Percentiles rank a stretch among this genome's conserved stretches.
Conservation (phyloP, 73 alveolate genomes). For the Blepharisma stoltei region DNA sequence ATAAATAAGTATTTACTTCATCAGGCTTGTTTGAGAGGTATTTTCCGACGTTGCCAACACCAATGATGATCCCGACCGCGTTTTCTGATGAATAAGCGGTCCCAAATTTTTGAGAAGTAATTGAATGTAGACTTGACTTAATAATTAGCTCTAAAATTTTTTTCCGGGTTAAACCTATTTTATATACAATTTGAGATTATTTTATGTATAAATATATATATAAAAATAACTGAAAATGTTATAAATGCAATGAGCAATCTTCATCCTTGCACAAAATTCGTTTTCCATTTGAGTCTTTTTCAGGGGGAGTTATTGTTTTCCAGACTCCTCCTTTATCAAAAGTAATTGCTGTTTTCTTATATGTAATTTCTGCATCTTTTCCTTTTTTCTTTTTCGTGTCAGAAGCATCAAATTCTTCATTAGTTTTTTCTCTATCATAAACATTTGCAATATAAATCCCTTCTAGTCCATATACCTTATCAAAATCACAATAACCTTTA, state of each 20-base stretch:
- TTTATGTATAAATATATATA: too few species aligned
- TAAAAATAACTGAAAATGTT: too few species aligned
- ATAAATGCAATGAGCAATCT: conserved; percentile 77
- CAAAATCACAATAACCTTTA: conserved; percentile 65
- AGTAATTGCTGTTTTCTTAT: conserved; percentile 79
- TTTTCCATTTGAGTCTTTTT: conserved; percentile 59
- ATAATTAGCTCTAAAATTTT: too few species aligned
- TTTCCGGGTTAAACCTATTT: too few species aligned
- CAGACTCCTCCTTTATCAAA: conserved; percentile 95
- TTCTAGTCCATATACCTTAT: conserved; percentile 46
- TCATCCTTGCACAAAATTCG: conserved; percentile 59
- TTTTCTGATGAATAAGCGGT: conserved; percentile 73
- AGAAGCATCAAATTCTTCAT: neutral
- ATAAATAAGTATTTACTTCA: conserved; percentile 76
- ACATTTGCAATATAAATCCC: conserved; percentile 50
- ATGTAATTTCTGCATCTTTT: conserved; percentile 41
- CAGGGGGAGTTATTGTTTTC: conserved; percentile 73
- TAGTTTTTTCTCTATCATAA: conserved; percentile 39
- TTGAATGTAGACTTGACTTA: too few species aligned
- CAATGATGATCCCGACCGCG: conserved; percentile 77
- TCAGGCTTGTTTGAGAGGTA: conserved; percentile 56
- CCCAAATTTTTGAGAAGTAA: conserved; percentile 48
- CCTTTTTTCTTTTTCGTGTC: conserved; percentile 41
- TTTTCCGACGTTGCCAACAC: conserved; percentile 87
- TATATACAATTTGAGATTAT: too few species aligned